Conservation (phyloP, 768 basidiomycete species). For the Termitomyces sp. region DNA sequence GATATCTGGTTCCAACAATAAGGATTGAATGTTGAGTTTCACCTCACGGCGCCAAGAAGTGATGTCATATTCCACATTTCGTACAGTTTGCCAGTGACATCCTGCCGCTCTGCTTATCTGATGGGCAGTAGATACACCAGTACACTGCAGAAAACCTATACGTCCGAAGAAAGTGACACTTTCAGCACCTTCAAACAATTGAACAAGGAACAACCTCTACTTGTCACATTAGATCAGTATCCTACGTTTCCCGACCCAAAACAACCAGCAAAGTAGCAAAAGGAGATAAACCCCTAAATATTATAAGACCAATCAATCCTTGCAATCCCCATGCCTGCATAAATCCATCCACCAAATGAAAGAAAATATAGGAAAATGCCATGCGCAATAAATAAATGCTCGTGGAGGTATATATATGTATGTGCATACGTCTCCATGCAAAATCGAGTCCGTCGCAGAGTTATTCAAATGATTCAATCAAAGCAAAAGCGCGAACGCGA, state of each 20-base stretch:
- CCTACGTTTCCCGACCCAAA: background rate
- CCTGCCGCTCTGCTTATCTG: too few species aligned
- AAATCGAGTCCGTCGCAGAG: background rate
- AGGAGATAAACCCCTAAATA: too few species aligned
- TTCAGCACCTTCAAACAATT: background rate
- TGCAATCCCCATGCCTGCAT: background rate
- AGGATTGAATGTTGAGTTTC: too few species aligned
- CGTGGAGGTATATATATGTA: constrained; percentile 1
- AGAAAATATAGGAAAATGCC: background rate
- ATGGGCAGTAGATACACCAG: too few species aligned
- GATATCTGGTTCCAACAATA: too few species aligned
- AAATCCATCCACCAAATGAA: background rate
- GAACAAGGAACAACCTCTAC: background rate
- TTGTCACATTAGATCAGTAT: background rate
- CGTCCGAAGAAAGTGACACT: too few species aligned
- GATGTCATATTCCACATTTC: too few species aligned
- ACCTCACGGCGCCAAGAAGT: too few species aligned
- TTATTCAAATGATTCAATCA: constrained; percentile 1
- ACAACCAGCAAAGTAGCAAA: background rate
- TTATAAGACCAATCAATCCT: too few species aligned
- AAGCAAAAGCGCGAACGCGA: constrained; percentile 13
- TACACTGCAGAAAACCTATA: too few species aligned
- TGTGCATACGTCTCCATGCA: background rate
- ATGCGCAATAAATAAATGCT: constrained; percentile 1
- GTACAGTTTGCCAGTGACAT: too few species aligned